Conservation (phyloP, 805 yeast species). For the Yarrowia alimentaria region DNA sequence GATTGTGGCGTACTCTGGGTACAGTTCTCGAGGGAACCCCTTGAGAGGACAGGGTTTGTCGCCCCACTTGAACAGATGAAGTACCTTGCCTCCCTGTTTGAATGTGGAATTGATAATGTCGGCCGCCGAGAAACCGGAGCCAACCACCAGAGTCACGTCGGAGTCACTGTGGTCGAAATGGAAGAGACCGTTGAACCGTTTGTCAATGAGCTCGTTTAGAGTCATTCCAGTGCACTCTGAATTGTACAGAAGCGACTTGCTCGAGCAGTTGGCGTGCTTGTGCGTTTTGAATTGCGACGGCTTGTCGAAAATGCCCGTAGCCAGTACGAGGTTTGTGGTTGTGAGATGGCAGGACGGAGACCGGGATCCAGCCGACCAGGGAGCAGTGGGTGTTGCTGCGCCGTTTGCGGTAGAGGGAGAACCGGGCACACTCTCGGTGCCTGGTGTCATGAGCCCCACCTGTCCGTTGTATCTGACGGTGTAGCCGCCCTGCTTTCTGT, state of each 20-base stretch:
- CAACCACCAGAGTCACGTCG: slow-evolving; percentile 31
- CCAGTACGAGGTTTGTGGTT: slow-evolving; percentile 32
- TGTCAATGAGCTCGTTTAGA: slow-evolving; percentile 15
- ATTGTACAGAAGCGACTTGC: slow-evolving; percentile 13
- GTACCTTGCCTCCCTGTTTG: slow-evolving; percentile 24
- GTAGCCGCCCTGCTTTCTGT: slow-evolving; percentile 2
- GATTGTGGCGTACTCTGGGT: slow-evolving; percentile 39
- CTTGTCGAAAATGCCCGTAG: slow-evolving; percentile 36
- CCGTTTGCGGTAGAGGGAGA: not conserved
- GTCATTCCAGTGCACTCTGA: slow-evolving; percentile 24
- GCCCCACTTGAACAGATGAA: slow-evolving; percentile 38
- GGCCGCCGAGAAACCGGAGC: slow-evolving; percentile 41
- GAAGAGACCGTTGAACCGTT: slow-evolving; percentile 19
- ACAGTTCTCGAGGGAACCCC: slow-evolving; percentile 36
- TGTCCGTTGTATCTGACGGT: slow-evolving; percentile 10
- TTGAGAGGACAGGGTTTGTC: slow-evolving; percentile 36
- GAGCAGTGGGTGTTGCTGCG: not conserved
- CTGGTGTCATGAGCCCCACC: slow-evolving; percentile 6
- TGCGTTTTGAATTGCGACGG: slow-evolving; percentile 30
- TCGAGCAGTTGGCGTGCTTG: slow-evolving; percentile 16
- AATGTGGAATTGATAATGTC: slow-evolving; percentile 35
- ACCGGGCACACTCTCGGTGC: slow-evolving; percentile 1
- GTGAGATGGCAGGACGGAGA: slow-evolving; percentile 4
- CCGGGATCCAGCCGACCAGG: not conserved
- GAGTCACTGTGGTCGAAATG: slow-evolving; percentile 12